Evolutionary conservation across 2,329 filamentous ascomycete genomes (phyloP), one percentile per base, ranked within the genome.

Genomic region (Cladosporium austrohemisphaericum): DNA sequence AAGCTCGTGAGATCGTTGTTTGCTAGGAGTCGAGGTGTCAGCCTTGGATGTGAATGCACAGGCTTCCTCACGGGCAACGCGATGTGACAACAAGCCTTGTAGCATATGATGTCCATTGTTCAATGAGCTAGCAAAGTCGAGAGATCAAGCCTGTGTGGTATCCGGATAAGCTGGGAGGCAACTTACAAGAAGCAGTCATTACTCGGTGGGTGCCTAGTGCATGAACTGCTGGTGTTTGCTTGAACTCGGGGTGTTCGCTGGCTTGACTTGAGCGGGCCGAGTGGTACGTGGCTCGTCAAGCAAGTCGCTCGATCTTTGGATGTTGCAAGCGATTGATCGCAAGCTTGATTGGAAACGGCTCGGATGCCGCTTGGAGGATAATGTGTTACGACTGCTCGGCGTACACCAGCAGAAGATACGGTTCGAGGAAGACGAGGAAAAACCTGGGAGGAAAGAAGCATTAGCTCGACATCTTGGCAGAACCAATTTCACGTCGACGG

Each of bases 101-200:
- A 23, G 22, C 37, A 25, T 23, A 23, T 40, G 37, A 40, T 4
- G n/a, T 19, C 5, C 18, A n/a, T 40, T 28, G 37, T 40, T 11
- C 23, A 19, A 10, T 13, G 23, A 22, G n/a, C 25, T 13, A 14
- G 37, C 11, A 23, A 16, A 26, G 37, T 19, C 37, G 8, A 10
- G 9, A 10, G 5, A 26, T 40, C 36, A 18, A 9, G n/a, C n/a
- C 37, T 18, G 37, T 23, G 28, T 23, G 23, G 4, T 6, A 9
- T 2, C 11, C 5, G n/a, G 14, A 10, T 16, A 14, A 14, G 11
- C 6, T 18, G 14, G 22, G 28, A 23, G 32, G 18, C 36, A 47
- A 62, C 60, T 60, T 52, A 62, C 60, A 57, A 52, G 52, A 44
- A 54, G 49, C 55, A 60, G 58, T 58, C 57, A 60, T 62, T 58